Percentiles rank a stretch among this genome's conserved stretches.
These are phyloP conservation scores for Metschnikowia peoriensis DNA, from an alignment of 805 yeast species.

Conservation along the genomic window DNA sequence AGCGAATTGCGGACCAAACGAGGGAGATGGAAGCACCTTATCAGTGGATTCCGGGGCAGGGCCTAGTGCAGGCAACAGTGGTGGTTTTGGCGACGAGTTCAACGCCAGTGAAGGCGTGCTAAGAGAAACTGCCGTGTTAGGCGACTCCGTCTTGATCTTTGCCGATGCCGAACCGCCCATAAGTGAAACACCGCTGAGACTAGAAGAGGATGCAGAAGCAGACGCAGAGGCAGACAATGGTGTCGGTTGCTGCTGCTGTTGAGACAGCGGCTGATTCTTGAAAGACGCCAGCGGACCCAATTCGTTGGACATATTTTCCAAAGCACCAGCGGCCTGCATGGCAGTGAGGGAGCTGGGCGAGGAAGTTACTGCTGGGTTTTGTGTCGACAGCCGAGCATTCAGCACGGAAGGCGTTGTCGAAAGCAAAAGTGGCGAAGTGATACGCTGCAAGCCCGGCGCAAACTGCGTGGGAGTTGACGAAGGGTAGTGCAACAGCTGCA, in stretches of 20 bases:
- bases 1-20: conserved; percentile 46
- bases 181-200: conserved; percentile 30
- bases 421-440: conserved; percentile 63
- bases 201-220: background rate
- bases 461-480: conserved; percentile 68
- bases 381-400: conserved; percentile 28
- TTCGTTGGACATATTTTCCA: conserved; percentile 44
- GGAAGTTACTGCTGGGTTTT: conserved; percentile 7
- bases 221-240: background rate
- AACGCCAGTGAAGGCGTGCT: conserved; percentile 41
- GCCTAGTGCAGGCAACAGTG: conserved; percentile 35
- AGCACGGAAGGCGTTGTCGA: conserved; percentile 48
- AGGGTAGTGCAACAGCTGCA: conserved; percentile 63
- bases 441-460: conserved; percentile 60
- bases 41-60: conserved; percentile 4
- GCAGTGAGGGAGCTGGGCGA: conserved; percentile 20
- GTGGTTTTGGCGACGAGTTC: conserved; percentile 24
- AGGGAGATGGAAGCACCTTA: conserved; percentile 37
- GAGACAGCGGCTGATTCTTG: conserved; percentile 23
- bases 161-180: conserved; percentile 21
- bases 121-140: conserved; percentile 13
- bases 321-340: conserved; percentile 43
- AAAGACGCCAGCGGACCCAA: conserved; percentile 45
- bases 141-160: conserved; percentile 2
- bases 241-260: background rate